A percentile compares a stretch with the other conserved stretches of the same genome.
Conservation (phyloP, 2,329 filamentous ascomycete species). For the Stemphylium vesicarium region DNA sequence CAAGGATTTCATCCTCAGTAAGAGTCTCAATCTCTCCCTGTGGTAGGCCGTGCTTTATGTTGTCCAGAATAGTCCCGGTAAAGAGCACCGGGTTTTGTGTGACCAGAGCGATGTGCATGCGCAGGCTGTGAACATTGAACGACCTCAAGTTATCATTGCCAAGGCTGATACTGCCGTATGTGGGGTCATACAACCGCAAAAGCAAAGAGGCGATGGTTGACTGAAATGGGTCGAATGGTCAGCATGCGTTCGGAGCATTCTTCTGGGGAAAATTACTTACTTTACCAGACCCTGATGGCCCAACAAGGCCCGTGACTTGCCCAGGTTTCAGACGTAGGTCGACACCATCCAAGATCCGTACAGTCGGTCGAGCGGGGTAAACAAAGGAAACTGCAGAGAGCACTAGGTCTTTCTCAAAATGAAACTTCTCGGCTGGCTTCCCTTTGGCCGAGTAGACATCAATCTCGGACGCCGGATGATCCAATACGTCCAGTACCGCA, state of each 20-base stretch:
- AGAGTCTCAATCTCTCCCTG: constrained; percentile 22
- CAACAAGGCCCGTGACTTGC: constrained; percentile 54
- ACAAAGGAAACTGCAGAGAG: constrained; percentile 51
- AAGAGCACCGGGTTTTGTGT: constrained; percentile 45
- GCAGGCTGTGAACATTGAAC: constrained; percentile 41
- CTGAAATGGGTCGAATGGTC: constrained; percentile 38
- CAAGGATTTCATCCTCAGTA: constrained; percentile 48
- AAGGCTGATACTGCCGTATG: constrained; percentile 35
- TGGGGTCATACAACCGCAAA: constrained; percentile 49
- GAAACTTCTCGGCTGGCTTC: constrained; percentile 17
- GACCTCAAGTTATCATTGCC: constrained; percentile 34
- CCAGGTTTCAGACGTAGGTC: constrained; percentile 47
- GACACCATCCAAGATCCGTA: constrained; percentile 49
- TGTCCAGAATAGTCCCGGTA: constrained; percentile 45
- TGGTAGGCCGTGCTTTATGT: constrained; percentile 43
- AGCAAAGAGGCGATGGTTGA: constrained; percentile 54
- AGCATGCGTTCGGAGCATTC: neutral
- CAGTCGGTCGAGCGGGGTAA: constrained; percentile 53
- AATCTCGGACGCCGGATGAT: constrained; percentile 49
- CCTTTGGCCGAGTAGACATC: constrained; percentile 47
- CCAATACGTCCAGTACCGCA: constrained; percentile 54
- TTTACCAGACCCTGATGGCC: constrained; percentile 49
- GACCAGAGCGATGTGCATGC: constrained; percentile 43
- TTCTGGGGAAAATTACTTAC: neutral
- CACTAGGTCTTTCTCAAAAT: constrained; percentile 41